These are phyloP conservation scores for Penicillium herquei DNA, from an alignment of 495 filamentous ascomycete species.

Conservation along the genomic window DNA sequence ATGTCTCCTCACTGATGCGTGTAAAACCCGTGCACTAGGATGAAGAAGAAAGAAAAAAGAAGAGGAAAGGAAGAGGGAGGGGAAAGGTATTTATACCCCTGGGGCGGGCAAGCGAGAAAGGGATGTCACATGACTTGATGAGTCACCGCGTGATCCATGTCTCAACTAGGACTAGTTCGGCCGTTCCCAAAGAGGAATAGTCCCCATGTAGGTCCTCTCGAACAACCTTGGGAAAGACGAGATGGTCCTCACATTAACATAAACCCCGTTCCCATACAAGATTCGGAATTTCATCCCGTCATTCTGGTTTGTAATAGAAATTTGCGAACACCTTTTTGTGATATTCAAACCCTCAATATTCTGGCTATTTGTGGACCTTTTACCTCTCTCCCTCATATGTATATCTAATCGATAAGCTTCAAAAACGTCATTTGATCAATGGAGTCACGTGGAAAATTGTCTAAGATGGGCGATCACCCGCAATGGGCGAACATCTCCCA, in stretches of 20 bases:
- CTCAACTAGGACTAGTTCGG: no score
- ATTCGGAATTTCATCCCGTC: no score
- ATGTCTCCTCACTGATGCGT: constrained; percentile 57
- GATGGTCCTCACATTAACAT: no score
- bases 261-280: no score
- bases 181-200: constrained; percentile 12
- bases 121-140: background rate
- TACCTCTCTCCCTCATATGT: background rate
- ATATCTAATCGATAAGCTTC: background rate
- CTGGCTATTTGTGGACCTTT: no score
- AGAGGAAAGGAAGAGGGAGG: constrained; percentile 17
- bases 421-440: background rate
- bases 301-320: no score
- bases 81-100: constrained; percentile 21
- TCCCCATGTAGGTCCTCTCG: background rate
- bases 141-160: constrained; percentile 3
- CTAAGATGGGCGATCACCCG: constrained; percentile 1
- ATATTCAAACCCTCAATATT: no score
- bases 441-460: background rate
- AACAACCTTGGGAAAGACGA: no score
- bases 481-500: constrained; percentile 9
- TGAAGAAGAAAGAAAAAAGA: constrained; percentile 44
- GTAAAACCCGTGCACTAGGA: constrained; percentile 57
- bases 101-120: background rate
- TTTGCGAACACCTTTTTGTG: no score